These are phyloP conservation scores for Lactarius tabidus DNA, from an alignment of 768 basidiomycete species.

Conservation along the genomic window DNA sequence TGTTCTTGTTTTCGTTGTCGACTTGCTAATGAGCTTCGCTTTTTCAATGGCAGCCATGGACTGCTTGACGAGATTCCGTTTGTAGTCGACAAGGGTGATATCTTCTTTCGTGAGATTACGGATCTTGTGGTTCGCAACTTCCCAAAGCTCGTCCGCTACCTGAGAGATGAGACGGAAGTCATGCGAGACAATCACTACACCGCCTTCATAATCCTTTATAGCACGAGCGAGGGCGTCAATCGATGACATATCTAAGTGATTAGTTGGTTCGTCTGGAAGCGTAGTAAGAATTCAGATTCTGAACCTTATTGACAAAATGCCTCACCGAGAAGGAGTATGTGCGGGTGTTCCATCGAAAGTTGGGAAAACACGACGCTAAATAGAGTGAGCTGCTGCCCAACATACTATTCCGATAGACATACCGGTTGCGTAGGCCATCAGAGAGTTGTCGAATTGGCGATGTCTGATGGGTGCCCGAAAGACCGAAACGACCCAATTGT, in stretches of 20 bases:
- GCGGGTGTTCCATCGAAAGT: constrained; percentile 96
- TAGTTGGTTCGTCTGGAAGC: constrained; percentile 81
- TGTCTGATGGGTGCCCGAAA: constrained; percentile 91
- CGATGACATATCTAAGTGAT: constrained; percentile 96
- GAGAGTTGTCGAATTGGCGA: constrained; percentile 91
- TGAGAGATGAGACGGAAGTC: constrained; percentile 99
- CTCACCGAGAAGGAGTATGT: constrained; percentile 81
- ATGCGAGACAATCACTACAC: constrained; percentile 99
- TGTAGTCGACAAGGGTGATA: constrained; percentile 91
- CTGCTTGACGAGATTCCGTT: constrained; percentile 76
- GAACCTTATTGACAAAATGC: constrained; percentile 16
- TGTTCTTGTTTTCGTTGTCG: constrained; percentile 63
- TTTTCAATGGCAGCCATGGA: constrained; percentile 88
- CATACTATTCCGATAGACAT: constrained; percentile 30
- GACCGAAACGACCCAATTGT: constrained; percentile 93
- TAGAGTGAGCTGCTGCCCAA: constrained; percentile 20
- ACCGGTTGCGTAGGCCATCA: constrained; percentile 95
- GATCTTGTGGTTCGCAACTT: constrained; percentile 92
- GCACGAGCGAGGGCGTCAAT: constrained; percentile 94
- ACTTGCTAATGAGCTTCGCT: constrained; percentile 90
- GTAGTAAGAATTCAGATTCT: neutral
- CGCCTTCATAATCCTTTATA: constrained; percentile 96
- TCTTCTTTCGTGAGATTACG: constrained; percentile 87
- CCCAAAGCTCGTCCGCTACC: constrained; percentile 99
- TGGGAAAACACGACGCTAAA: constrained; percentile 90